Percentiles rank a stretch among this genome's conserved stretches.
phyloP scores from a whole-genome alignment of 2,329 filamentous ascomycete species.

The Phaeosphaeria sp. region DNA sequence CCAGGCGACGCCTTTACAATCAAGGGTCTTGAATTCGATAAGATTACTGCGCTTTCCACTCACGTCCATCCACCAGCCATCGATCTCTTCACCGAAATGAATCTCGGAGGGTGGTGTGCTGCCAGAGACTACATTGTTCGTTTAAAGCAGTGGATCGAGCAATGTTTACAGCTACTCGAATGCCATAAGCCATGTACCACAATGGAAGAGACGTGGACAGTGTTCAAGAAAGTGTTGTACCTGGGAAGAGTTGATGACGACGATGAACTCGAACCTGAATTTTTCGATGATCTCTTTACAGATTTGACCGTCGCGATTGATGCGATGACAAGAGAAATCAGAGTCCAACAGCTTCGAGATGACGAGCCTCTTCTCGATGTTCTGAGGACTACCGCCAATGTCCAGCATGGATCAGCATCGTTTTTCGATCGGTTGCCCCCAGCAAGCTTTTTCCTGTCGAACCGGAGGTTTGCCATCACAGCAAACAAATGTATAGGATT shows the following conservation, averaged over 20 bases:
- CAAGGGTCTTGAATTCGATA: slow-evolving; percentile 7
- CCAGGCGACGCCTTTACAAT: slow-evolving; percentile 3
- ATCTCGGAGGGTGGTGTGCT: neutral
- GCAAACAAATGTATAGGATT: slow-evolving; percentile 4
- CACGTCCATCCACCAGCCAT: neutral
- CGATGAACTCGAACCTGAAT: neutral
- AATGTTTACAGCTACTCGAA: neutral
- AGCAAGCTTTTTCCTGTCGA: neutral
- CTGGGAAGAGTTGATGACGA: neutral
- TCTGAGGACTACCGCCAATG: neutral
- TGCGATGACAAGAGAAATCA: slow-evolving; percentile 1
- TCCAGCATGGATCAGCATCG: neutral
- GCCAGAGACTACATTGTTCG: neutral
- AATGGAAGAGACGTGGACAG: neutral
- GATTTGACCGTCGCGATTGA: neutral
- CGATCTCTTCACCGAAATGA: neutral
- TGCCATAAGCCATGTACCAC: neutral
- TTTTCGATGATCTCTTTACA: neutral
- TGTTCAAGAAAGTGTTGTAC: neutral
- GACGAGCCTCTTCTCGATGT: neutral
- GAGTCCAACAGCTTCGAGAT: neutral
- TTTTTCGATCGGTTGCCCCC: neutral
- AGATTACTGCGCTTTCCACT: neutral
- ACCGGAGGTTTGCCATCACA: slow-evolving; percentile 2
- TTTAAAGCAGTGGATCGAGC: neutral